Base-by-base conservation (phyloP, 176 grass and related monocot species). In the Triticum timopheevii region DNA sequence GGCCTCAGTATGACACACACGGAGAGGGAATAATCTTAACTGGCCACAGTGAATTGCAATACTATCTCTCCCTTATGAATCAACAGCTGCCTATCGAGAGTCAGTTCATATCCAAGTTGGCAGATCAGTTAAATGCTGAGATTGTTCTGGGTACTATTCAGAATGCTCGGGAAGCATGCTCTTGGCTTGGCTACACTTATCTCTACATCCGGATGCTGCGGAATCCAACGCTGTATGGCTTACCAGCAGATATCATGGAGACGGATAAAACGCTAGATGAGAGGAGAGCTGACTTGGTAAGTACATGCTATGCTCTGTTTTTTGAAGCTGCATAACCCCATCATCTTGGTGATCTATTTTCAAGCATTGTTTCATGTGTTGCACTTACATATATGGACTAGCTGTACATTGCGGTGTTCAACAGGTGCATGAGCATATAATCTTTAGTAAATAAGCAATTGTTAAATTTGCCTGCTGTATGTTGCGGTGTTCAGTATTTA, bases 11-110 rank as follows among this genome's bases (percentile, higher is more conserved):
- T 86, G 96, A 96, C 64, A 91, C 93, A 25, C 93, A 96, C 68
- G 96, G 96, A 76, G 97, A 98, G 87, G 94, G 97, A 71, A 96
- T 98, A 82, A 98, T 98, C 73, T 72, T 98, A 61, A 98, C 97
- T 23, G 92, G 93, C 38, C 92, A 96, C 79, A 96, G 92, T 85
- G 90, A 98, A 86, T 86, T 98, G 76, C 97, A 98, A 56, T 98
- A 96, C 76, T 94, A 96, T 67, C 93, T 98, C 8, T 98, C 97
- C 24, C 90, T 98, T 42, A 94, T 98, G 97, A 98, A 98, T 80
- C 97, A 96, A 63, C 97, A 98, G 58, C 70, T 98, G 56, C 94
- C 97, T 75, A 98, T 98, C 19, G 94, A 98, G 76, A 98, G 97
- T 80, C 97, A 98, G 92, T 98, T 98, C 38, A 76, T 98, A 69